A percentile compares a stretch with the other conserved stretches of the same genome.
These are phyloP conservation scores for Aspergillus sclerotioniger DNA, from an alignment of 495 filamentous ascomycete species.

Conservation along the genomic window DNA sequence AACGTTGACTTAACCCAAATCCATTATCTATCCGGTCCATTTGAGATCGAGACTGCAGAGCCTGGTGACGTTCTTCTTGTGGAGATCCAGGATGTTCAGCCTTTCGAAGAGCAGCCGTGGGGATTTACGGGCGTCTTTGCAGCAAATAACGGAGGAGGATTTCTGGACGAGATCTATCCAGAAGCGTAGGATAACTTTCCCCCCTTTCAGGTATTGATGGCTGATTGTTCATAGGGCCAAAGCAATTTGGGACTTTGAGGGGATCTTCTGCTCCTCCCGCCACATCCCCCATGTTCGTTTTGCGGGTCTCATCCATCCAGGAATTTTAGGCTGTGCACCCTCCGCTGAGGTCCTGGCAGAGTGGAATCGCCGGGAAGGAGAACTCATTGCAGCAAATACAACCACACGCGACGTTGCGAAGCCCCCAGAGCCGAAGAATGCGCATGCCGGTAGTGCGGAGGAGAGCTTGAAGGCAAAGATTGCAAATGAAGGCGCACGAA, in stretches of 20 bases:
- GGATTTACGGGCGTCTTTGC: constrained; percentile 89
- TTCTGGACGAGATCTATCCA: constrained; percentile 87
- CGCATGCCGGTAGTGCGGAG: constrained; percentile 67
- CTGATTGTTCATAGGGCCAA: constrained; percentile 58
- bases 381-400: constrained; percentile 68
- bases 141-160: constrained; percentile 83
- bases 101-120: constrained; percentile 84
- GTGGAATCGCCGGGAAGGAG: constrained; percentile 80
- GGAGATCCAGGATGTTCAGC: constrained; percentile 96
- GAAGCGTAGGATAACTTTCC: constrained; percentile 53
- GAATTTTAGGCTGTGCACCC: constrained; percentile 89
- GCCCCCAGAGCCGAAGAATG: constrained; percentile 67
- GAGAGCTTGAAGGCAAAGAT: constrained; percentile 67
- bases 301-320: constrained; percentile 90
- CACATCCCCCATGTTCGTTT: constrained; percentile 90
- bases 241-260: constrained; percentile 97
- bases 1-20: constrained; percentile 81
- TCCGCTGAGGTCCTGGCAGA: constrained; percentile 64
- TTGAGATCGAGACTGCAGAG: constrained; percentile 82
- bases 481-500: constrained; percentile 84
- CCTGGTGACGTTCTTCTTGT: constrained; percentile 86
- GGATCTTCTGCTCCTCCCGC: constrained; percentile 86
- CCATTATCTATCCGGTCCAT: constrained; percentile 89
- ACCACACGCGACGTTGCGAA: constrained; percentile 74
- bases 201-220: not conserved